A percentile compares a stretch with the other conserved stretches of the same genome.
Evolutionary conservation across 257 asterid genomes (phyloP).

Genomic region (Solanum bulbocastanum): DNA sequence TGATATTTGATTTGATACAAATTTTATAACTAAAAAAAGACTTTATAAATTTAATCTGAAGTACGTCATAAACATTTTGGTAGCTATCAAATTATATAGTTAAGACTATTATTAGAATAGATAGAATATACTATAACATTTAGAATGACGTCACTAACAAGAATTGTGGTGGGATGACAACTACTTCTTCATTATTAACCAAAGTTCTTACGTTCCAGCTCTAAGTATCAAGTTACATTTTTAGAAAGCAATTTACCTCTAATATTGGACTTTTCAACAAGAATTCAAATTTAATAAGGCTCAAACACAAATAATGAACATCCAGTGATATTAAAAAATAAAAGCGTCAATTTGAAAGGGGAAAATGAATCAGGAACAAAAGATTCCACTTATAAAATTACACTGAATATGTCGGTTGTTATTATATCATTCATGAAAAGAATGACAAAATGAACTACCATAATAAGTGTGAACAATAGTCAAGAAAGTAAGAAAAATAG

Average conservation of each 20-base stretch:
- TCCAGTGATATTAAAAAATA: too few relatives aligned
- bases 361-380: not conserved
- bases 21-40: not conserved
- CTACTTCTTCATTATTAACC: too few relatives aligned
- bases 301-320: not conserved
- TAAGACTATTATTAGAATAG: not conserved
- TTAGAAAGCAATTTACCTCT: too few relatives aligned
- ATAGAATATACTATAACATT: not conserved
- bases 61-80: not conserved
- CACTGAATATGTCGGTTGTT: too few relatives aligned
- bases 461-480: not conserved
- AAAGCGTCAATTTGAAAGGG: not conserved
- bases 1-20: not conserved
- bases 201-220: too few relatives aligned
- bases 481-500: not conserved
- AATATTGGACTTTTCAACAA: too few relatives aligned
- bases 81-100: not conserved
- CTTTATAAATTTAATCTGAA: not conserved
- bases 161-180: too few relatives aligned
- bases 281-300: not conserved
- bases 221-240: too few relatives aligned
- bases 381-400: not conserved
- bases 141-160: not conserved
- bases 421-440: not conserved
- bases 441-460: not conserved